phyloP scores from a whole-genome alignment of 768 basidiomycete genomes.

The Xanthoconium stramineum region DNA sequence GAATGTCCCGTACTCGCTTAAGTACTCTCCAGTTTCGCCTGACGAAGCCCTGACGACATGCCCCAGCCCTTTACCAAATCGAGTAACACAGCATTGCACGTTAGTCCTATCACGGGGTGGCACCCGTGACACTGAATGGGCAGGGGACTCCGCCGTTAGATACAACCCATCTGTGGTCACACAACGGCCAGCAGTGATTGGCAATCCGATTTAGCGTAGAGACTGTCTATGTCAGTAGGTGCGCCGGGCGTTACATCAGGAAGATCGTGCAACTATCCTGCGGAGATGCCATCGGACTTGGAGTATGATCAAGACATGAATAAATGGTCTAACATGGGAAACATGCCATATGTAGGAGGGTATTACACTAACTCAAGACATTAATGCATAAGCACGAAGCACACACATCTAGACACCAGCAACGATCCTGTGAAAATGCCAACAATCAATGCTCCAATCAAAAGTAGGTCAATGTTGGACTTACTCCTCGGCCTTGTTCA shows the following conservation, averaged over 20 bases:
- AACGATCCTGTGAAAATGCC: conserved; percentile 45
- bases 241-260: not conserved
- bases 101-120: not conserved
- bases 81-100: not conserved
- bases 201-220: not conserved
- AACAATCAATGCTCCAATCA: conserved; percentile 10
- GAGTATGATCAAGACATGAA: conserved; percentile 6
- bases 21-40: conserved; percentile 18
- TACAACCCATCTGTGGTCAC: too few relatives aligned
- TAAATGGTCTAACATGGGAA: conserved; percentile 19
- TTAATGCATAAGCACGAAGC: not conserved
- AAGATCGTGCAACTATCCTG: not conserved
- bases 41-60: conserved; percentile 21
- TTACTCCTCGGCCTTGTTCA: conserved; percentile 98
- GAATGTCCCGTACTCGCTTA: conserved; percentile 18
- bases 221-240: too few relatives aligned
- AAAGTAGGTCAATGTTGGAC: conserved; percentile 34
- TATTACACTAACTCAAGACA: conserved; percentile 27
- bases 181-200: not conserved
- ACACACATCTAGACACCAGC: conserved; percentile 50
- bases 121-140: too few relatives aligned
- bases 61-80: conserved; percentile 11
- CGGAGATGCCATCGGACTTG: not conserved
- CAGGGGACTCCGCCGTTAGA: too few relatives aligned
- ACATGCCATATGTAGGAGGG: conserved; percentile 26